Percentiles rank a stretch among this genome's conserved stretches.
Evolutionary conservation across 441 rosid species (phyloP).

Genomic region (Corymbia citriodora): DNA sequence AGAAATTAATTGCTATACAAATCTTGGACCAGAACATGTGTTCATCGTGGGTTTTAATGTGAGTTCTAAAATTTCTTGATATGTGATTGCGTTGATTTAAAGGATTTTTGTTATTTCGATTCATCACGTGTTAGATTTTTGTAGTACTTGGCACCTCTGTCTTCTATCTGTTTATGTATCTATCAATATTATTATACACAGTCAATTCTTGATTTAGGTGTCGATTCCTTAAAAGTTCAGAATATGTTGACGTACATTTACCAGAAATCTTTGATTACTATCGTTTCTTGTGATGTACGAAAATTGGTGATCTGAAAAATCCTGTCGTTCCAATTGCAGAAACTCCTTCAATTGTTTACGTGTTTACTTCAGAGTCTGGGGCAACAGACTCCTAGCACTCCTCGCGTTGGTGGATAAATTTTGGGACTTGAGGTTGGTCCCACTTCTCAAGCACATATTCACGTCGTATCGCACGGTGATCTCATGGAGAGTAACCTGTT

Average conservation of each 20-base stretch:
- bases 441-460: not conserved
- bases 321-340: not conserved
- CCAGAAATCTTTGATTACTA: not conserved
- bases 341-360: not conserved
- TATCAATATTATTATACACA: accelerated
- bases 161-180: not conserved
- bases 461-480: not conserved
- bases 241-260: not conserved
- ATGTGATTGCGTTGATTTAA: not conserved
- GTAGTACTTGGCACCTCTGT: not conserved
- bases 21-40: not conserved
- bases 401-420: not conserved
- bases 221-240: not conserved
- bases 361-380: not conserved
- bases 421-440: not conserved
- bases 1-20: not conserved
- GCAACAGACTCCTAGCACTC: not conserved
- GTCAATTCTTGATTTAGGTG: not conserved
- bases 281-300: not conserved
- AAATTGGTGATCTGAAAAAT: not conserved
- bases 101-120: not conserved
- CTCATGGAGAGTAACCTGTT: not conserved
- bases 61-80: not conserved
- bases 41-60: not conserved
- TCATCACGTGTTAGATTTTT: not conserved